Evolutionary conservation across 179 eudicot genomes (phyloP), one percentile per base, ranked within the genome.

Genomic region (Gypsophila paniculata): DNA sequence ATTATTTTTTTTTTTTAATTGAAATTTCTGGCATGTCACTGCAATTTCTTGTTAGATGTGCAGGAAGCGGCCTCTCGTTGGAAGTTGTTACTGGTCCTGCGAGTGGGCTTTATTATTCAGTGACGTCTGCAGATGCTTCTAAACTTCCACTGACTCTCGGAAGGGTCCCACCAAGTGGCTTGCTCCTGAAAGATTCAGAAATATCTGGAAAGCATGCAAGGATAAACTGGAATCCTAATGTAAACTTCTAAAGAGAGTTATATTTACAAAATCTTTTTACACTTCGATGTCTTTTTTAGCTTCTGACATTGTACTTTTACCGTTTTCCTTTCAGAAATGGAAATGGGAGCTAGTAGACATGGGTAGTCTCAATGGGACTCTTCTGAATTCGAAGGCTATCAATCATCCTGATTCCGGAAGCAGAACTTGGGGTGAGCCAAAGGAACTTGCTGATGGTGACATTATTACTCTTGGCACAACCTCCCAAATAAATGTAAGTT

Each of bases 281-380:
- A 29, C 23, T 73, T 59, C 8, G 10, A 19, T 14, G 36, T 62
- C 42, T 36, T 21, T 62, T 22, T 22, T 72, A 29, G 54, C 61
- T 75, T 59, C 64, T 68, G 67, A 69, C 61, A n/a, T 29, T 10
- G 44, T 46, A 38, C 62, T 8, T 67, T 8, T 53, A 32, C 61
- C 39, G 51, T 62, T 46, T 57, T 12, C 54, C 60, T 78, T 79
- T 69, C 85, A 95, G 99, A 95, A 87, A 70, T 74, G 81, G 67
- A 95, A 86, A 76, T 95, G 99, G 99, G 99, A 95, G 83, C 83
- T 92, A 74, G 89, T 92, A 60, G 99, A 95, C 80, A 82, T 95
- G 95, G 99, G 99, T 59, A 95, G 99, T 85, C 87, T 95, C 67
- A 95, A 95, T 78, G 99, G 99, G 70, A 95, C 99, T 38, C 86